Percentiles rank a stretch among this genome's conserved stretches.
phyloP scores from a whole-genome alignment of 2,329 filamentous ascomycete genomes.

The Fusarium nodosum region DNA sequence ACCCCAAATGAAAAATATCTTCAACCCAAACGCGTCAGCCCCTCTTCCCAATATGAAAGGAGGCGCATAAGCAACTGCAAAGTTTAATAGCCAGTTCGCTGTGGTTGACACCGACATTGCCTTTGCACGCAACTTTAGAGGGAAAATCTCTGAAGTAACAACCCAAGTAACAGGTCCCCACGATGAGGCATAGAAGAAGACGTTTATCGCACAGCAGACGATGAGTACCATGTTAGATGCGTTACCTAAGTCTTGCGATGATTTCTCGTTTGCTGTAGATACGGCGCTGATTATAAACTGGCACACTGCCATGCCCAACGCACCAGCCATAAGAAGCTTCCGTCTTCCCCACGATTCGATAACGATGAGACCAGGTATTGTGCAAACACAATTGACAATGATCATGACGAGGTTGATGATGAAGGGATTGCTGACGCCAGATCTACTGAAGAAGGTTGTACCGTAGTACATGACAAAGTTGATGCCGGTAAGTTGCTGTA shows the following conservation, averaged over 20 bases:
- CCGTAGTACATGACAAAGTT: slow-evolving; percentile 86
- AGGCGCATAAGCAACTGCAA: slow-evolving; percentile 85
- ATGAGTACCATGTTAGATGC: slow-evolving; percentile 71
- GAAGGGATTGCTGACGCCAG: slow-evolving; percentile 73
- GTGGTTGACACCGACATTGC: slow-evolving; percentile 81
- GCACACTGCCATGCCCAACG: slow-evolving; percentile 78
- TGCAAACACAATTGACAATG: slow-evolving; percentile 81
- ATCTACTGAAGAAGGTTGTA: slow-evolving; percentile 76
- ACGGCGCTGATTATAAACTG: slow-evolving; percentile 75
- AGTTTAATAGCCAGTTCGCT: slow-evolving; percentile 84
- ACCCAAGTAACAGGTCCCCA: slow-evolving; percentile 85
- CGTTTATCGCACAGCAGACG: slow-evolving; percentile 75
- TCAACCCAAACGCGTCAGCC: slow-evolving; percentile 76
- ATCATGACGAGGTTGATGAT: slow-evolving; percentile 81
- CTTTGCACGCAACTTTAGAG: slow-evolving; percentile 78
- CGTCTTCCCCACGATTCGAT: slow-evolving; percentile 84
- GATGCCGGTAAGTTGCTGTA: slow-evolving; percentile 82
- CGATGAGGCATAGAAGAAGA: slow-evolving; percentile 83
- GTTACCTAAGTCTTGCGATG: slow-evolving; percentile 54
- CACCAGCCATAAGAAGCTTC: slow-evolving; percentile 78
- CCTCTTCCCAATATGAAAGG: slow-evolving; percentile 80
- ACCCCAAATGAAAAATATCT: slow-evolving; percentile 87
- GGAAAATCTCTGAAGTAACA: slow-evolving; percentile 78
- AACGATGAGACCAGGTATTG: slow-evolving; percentile 79
- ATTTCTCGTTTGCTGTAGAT: slow-evolving; percentile 59